These are phyloP conservation scores for Annulohypoxylon maeteangense DNA, from an alignment of 495 filamentous ascomycete genomes.

Conservation along the genomic window DNA sequence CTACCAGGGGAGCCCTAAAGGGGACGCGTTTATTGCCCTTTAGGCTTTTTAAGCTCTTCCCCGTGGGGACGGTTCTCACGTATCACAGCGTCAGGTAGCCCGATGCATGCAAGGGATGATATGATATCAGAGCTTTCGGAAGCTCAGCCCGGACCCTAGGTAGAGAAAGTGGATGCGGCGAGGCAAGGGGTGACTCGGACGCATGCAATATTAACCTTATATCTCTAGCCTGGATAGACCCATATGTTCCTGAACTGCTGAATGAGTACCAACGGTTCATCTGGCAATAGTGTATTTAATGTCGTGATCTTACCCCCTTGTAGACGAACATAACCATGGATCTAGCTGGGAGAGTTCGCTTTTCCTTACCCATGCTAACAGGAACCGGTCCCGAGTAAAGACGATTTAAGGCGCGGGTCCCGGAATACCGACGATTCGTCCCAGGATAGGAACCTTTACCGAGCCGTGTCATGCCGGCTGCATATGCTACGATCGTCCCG, in stretches of 20 bases:
- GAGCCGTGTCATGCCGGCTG: neutral
- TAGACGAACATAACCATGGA: neutral
- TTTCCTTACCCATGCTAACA: neutral
- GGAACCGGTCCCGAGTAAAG: neutral
- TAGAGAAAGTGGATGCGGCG: neutral
- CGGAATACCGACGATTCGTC: neutral
- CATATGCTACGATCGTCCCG: neutral
- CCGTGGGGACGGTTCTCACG: conserved; percentile 24
- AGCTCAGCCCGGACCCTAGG: neutral
- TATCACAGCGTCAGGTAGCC: neutral
- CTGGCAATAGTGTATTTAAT: neutral
- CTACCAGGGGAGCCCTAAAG: neutral
- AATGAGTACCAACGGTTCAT: neutral
- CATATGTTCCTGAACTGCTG: neutral
- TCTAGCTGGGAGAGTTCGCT: neutral
- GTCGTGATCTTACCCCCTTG: neutral
- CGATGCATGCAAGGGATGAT: conserved; percentile 2
- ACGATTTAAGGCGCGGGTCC: neutral
- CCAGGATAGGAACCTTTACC: neutral
- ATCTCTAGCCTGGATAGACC: neutral
- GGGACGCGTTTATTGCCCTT: conserved; percentile 14
- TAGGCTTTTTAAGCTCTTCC: conserved; percentile 32
- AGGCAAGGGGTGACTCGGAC: neutral
- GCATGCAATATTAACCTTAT: conserved; percentile 14
- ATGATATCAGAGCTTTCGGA: conserved; percentile 19